Evolutionary conservation across 2,329 filamentous ascomycete species (phyloP).

Genomic region (Beauveria scarabaeidicola): DNA sequence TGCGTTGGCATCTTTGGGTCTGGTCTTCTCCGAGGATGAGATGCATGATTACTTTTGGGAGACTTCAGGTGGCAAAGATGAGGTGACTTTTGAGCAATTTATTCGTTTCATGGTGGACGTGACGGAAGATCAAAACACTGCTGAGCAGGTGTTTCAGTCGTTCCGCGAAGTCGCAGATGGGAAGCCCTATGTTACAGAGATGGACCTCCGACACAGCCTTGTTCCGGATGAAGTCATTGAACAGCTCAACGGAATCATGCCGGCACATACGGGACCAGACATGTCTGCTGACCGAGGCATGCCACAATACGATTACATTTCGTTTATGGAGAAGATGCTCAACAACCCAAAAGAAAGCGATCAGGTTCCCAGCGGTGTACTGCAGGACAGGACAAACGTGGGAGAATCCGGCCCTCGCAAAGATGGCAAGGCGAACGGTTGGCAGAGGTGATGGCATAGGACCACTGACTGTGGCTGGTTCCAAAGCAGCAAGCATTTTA

Average conservation of each 20-base stretch:
- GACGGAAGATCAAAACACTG: constrained; percentile 97
- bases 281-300: constrained; percentile 74
- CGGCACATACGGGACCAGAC: constrained; percentile 73
- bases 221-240: constrained; percentile 97
- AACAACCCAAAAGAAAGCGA: constrained; percentile 26
- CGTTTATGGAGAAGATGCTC: constrained; percentile 89
- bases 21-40: constrained; percentile 95
- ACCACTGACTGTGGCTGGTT: not conserved
- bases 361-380: constrained; percentile 21
- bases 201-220: constrained; percentile 88
- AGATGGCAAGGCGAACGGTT: constrained; percentile 27
- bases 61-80: constrained; percentile 68
- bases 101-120: constrained; percentile 99
- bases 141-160: constrained; percentile 95
- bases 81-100: constrained; percentile 96
- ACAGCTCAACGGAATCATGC: constrained; percentile 81
- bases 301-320: constrained; percentile 91
- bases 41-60: constrained; percentile 94
- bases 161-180: constrained; percentile 97
- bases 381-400: constrained; percentile 28
- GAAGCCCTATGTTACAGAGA: constrained; percentile 96
- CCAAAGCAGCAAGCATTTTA: not conserved
- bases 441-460: not conserved
- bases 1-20: constrained; percentile 83
- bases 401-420: constrained; percentile 26